Conservation (phyloP, 2,329 filamentous ascomycete species). For the Cordyceps farinosa region DNA sequence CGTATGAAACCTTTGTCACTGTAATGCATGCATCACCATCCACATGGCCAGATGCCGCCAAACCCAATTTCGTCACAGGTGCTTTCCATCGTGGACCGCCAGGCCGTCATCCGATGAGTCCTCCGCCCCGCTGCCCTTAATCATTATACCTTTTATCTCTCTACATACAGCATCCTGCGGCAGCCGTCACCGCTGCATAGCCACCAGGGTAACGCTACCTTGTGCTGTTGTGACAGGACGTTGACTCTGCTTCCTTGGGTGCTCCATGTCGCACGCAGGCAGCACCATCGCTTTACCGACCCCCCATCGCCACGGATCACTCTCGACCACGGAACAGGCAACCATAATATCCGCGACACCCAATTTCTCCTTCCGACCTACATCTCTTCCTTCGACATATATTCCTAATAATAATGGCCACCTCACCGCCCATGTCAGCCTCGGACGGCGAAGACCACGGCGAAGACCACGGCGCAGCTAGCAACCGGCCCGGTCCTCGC, state of each 20-base stretch:
- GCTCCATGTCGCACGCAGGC: conserved; percentile 12
- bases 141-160: background rate
- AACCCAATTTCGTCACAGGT: conserved; percentile 16
- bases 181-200: conserved; percentile 1
- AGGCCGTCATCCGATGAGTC: conserved; percentile 15
- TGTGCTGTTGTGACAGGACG: conserved; percentile 3
- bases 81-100: conserved; percentile 11
- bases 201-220: background rate
- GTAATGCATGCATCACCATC: background rate
- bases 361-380: background rate
- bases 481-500: conserved; percentile 38
- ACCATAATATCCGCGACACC: background rate
- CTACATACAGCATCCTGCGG: background rate
- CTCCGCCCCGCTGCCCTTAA: conserved; percentile 9
- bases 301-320: background rate
- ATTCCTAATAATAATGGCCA: conserved; percentile 13
- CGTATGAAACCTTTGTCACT: too few species aligned
- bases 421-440: conserved; percentile 17
- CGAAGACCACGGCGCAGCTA: conserved; percentile 36
- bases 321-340: background rate
- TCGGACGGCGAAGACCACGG: conserved; percentile 33
- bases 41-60: conserved; percentile 18
- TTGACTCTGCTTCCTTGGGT: background rate
- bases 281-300: conserved; percentile 3
- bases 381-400: background rate